Conservation (phyloP, 2,329 filamentous ascomycete genomes). For the Aspergillus carbonarius region DNA sequence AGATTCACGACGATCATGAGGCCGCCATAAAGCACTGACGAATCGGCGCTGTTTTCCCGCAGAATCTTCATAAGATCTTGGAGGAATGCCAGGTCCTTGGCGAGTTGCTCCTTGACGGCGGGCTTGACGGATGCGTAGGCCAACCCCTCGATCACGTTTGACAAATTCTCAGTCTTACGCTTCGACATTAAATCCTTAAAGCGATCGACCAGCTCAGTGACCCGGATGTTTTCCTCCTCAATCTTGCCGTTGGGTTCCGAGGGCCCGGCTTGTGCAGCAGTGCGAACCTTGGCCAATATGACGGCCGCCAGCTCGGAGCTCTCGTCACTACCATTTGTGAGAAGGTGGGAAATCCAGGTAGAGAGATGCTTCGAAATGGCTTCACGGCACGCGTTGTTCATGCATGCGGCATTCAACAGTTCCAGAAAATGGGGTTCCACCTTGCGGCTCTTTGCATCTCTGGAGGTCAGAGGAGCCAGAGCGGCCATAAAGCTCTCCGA, state of each 20-base stretch:
- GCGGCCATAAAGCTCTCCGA: slow-evolving; percentile 81
- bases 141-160: slow-evolving; percentile 82
- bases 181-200: slow-evolving; percentile 52
- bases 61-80: slow-evolving; percentile 60
- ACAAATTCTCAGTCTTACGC: slow-evolving; percentile 55
- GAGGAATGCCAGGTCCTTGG: slow-evolving; percentile 67
- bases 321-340: slow-evolving; percentile 67
- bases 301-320: slow-evolving; percentile 62
- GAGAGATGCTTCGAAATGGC: slow-evolving; percentile 81
- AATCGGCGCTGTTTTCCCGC: slow-evolving; percentile 56
- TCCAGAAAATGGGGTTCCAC: slow-evolving; percentile 85
- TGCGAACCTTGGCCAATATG: slow-evolving; percentile 65
- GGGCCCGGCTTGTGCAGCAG: slow-evolving; percentile 33
- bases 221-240: slow-evolving; percentile 45
- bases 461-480: slow-evolving; percentile 72
- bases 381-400: slow-evolving; percentile 77
- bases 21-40: slow-evolving; percentile 76
- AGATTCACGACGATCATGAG: slow-evolving; percentile 84
- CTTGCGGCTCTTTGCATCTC: slow-evolving; percentile 78
- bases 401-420: slow-evolving; percentile 87
- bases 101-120: slow-evolving; percentile 77
- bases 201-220: slow-evolving; percentile 54
- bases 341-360: slow-evolving; percentile 82
- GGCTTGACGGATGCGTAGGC: slow-evolving; percentile 88
- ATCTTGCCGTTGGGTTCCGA: slow-evolving; percentile 32